These are phyloP conservation scores for Tuber umbilicatum DNA, from an alignment of 495 filamentous ascomycete genomes.

Conservation along the genomic window DNA sequence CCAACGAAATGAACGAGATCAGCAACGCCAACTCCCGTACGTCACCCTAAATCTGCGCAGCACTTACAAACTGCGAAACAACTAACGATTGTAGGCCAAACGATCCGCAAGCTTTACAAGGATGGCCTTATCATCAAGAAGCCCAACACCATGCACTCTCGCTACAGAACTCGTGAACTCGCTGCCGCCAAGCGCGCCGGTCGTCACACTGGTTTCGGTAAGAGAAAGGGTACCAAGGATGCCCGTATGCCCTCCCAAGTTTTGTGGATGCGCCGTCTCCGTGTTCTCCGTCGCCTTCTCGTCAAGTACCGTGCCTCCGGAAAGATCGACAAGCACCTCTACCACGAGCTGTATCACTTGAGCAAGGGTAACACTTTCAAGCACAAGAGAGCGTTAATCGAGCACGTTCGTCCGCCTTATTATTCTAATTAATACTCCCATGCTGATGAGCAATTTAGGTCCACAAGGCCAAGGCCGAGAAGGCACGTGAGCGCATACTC, in stretches of 20 bases:
- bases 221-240: conserved; percentile 99
- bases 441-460: conserved; percentile 55
- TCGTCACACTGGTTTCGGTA: conserved; percentile 96
- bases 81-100: conserved; percentile 53
- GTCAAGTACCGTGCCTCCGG: conserved; percentile 98
- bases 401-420: conserved; percentile 75
- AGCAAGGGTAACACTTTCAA: conserved; percentile 99
- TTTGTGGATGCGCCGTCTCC: conserved; percentile 99
- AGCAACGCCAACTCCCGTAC: conserved; percentile 97
- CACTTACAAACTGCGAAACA: not conserved
- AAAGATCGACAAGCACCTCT: conserved; percentile 99
- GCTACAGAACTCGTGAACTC: conserved; percentile 85
- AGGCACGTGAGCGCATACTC: conserved; percentile 81
- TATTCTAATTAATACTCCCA: not conserved
- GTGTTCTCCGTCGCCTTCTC: conserved; percentile 94
- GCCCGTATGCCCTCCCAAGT: conserved; percentile 98
- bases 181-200: conserved; percentile 83
- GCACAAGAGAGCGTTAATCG: conserved; percentile 99
- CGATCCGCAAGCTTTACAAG: conserved; percentile 98
- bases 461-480: conserved; percentile 99
- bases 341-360: conserved; percentile 99
- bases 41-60: not conserved
- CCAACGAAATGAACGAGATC: conserved; percentile 98
- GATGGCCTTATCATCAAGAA: conserved; percentile 99
- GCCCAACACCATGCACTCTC: conserved; percentile 98